Evolutionary conservation across 306 rosid genomes (phyloP).

Genomic region (Pterocarpus santalinus): DNA sequence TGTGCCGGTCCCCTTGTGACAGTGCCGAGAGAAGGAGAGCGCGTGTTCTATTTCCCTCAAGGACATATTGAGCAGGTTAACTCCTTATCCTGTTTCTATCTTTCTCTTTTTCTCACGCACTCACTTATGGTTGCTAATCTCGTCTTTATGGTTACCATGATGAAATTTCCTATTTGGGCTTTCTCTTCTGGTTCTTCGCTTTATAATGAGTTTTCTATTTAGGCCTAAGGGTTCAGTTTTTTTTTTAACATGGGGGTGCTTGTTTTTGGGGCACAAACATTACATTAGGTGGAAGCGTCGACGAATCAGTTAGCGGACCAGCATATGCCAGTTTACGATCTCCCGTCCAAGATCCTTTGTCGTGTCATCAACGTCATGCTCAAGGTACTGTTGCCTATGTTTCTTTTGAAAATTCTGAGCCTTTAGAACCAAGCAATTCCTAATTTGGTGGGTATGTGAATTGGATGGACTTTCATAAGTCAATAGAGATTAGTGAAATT

Average conservation of each 20-base stretch:
- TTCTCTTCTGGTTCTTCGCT: background rate
- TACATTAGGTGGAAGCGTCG: conserved; percentile 88
- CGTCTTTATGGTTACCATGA: background rate
- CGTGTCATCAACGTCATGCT: conserved; percentile 81
- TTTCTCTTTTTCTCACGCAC: background rate
- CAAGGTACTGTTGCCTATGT: conserved; percentile 60
- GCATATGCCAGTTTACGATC: conserved; percentile 88
- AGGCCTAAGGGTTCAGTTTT: too few relatives aligned
- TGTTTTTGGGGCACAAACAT: conserved; percentile 22
- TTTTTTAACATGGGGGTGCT: background rate
- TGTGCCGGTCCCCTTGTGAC: conserved; percentile 98
- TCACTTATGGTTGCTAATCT: background rate
- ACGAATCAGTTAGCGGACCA: conserved; percentile 92
- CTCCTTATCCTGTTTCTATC: background rate
- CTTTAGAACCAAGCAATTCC: background rate
- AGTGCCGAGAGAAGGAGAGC: conserved; percentile 80
- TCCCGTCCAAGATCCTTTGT: conserved; percentile 85
- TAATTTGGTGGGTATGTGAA: background rate
- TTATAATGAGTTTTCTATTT: background rate
- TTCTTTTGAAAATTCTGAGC: background rate
- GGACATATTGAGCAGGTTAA: conserved; percentile 96
- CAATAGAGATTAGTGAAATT: background rate
- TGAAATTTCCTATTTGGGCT: background rate
- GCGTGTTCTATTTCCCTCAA: conserved; percentile 95
- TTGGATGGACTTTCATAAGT: background rate